Base-by-base conservation (phyloP, 768 basidiomycete species). In the Amanita fuliginea region DNA sequence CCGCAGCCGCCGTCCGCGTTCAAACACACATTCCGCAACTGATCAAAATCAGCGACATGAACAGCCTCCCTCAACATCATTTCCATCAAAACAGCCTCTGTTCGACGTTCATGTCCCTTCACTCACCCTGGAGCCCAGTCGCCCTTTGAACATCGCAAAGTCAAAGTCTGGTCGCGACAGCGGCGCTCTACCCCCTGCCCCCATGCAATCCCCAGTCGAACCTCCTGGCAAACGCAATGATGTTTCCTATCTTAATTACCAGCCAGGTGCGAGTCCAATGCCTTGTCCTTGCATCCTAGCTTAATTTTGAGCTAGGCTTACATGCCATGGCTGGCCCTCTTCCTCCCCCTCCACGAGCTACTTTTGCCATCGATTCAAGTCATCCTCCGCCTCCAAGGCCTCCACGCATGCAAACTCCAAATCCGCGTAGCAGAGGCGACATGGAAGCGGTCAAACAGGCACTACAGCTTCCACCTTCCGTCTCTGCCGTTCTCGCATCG, bases 271-370 rank as follows among this genome's bases (percentile, higher is more conserved):
- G 67, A 59, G 24, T 35, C 21, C 50, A 22, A 28, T 43, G 10
- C 32, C 39, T 41, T 34, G 35, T 28, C 13, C 34, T 39, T 34
- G 14, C 46, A n/a, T 18, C 21, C 47, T 40, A n/a, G 5, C 26
- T 22, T 37, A 28, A 46, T 35, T 7, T 43, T 28, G 51, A 55
- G 22, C 35, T 56, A 70, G 75, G 77, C 43, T 57, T 81, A 1
- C 81, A 88, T 63, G 71, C 83, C 6, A 85, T 75, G 19, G 85
- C 84, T 36, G 82, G 83, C 3, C 85, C 86, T 42, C 70, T 84
- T 51, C 84, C 86, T 24, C 76, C 78, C 28, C 84, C 83, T 7
- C 83, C 85, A 2, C 70, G 79, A 51, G 73, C 80, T 16, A 62
- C 70, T 49, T 73, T 79, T 48, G 67, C 66, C 51, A 69, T 78